Evolutionary conservation across 331 rosid genomes (phyloP).

Genomic region (Quercus phellos): DNA sequence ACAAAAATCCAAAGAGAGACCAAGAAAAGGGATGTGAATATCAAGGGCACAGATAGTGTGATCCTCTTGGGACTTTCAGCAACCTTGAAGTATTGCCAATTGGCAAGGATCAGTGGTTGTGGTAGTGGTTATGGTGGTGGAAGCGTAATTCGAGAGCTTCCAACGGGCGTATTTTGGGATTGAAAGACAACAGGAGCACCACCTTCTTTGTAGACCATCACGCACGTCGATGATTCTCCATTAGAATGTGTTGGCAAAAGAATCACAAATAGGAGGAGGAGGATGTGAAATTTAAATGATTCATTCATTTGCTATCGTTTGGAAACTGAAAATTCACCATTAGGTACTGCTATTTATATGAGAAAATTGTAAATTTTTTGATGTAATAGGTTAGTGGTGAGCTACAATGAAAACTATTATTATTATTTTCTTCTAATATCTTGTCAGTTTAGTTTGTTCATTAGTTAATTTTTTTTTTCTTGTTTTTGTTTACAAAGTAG

Average conservation of each 20-base stretch:
- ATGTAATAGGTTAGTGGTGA: no score
- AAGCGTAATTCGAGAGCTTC: conserved; percentile 46
- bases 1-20: conserved; percentile 17
- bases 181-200: conserved; percentile 89
- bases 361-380: no score
- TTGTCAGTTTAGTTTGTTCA: no score
- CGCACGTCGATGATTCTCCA: conserved; percentile 70
- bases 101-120: conserved; percentile 52
- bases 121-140: conserved; percentile 18
- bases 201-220: conserved; percentile 72
- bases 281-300: neutral
- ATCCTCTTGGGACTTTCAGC: conserved; percentile 67
- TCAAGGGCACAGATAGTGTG: conserved; percentile 78
- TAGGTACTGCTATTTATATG: no score
- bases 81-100: conserved; percentile 61
- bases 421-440: no score
- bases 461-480: no score
- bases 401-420: no score
- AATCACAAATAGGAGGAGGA: conserved; percentile 33
- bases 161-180: conserved; percentile 96
- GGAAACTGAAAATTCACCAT: neutral
- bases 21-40: conserved; percentile 69
- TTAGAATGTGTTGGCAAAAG: conserved; percentile 29
- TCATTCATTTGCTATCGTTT: conserved; percentile 8
- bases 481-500: no score